Evolutionary conservation across 331 rosid genomes (phyloP).

Genomic region (Malus hybrid): DNA sequence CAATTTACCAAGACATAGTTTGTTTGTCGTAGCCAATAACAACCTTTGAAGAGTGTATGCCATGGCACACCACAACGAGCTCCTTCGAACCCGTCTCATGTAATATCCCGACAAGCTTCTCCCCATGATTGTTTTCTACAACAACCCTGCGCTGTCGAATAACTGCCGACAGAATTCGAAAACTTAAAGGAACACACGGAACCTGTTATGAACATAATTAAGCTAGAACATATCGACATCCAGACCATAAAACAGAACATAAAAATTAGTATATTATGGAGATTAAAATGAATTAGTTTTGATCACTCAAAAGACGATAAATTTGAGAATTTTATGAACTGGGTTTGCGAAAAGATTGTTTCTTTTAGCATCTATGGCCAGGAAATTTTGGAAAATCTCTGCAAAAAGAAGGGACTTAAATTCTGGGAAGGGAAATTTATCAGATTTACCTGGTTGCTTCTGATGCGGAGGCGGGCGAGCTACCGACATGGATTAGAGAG

Average conservation of each 20-base stretch:
- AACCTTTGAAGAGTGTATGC: slow-evolving; percentile 85
- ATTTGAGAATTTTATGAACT: background rate
- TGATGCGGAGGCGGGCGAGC: background rate
- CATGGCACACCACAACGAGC: slow-evolving; percentile 78
- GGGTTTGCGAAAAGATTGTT: background rate
- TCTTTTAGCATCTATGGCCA: background rate
- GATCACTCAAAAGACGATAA: background rate
- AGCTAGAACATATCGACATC: too few species aligned
- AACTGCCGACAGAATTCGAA: slow-evolving; percentile 16
- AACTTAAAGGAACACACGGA: background rate
- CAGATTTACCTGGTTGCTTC: slow-evolving; percentile 12
- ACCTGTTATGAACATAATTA: too few species aligned
- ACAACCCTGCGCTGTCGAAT: slow-evolving; percentile 25
- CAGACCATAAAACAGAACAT: too few species aligned
- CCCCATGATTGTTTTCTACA: slow-evolving; percentile 47
- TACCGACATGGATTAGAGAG: slow-evolving; percentile 8
- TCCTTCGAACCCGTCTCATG: slow-evolving; percentile 52
- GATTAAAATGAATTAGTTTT: background rate
- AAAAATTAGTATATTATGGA: background rate
- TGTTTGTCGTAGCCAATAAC: slow-evolving; percentile 18
- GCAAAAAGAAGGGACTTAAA: background rate
- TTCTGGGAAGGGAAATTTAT: background rate
- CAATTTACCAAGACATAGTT: background rate
- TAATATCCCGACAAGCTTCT: slow-evolving; percentile 77
- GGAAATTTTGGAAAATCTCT: background rate